These are phyloP conservation scores for Candida orba DNA, from an alignment of 805 yeast genomes.

Conservation along the genomic window DNA sequence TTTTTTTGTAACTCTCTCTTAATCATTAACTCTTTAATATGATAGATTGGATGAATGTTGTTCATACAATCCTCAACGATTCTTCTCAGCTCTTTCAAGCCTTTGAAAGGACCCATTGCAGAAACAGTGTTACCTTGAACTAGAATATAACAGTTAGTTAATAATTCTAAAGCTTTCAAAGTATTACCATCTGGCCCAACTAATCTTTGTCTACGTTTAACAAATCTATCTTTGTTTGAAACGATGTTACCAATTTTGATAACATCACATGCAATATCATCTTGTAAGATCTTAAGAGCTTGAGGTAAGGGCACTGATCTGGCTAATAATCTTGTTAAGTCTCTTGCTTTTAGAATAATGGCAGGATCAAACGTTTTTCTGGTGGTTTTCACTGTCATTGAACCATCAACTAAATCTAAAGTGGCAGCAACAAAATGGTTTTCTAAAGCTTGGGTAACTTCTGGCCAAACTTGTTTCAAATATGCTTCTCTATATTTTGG, in stretches of 20 bases:
- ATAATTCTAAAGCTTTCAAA: conserved; percentile 85
- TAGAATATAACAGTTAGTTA: conserved; percentile 91
- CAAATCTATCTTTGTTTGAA: conserved; percentile 85
- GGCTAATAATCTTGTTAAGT: conserved; percentile 85
- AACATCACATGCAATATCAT: conserved; percentile 92
- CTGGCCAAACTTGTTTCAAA: conserved; percentile 86
- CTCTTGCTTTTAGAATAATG: conserved; percentile 87
- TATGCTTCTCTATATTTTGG: conserved; percentile 95
- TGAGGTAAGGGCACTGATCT: conserved; percentile 97
- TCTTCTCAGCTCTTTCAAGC: conserved; percentile 84
- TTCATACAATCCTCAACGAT: conserved; percentile 97
- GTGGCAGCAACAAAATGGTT: conserved; percentile 74
- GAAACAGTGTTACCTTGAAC: conserved; percentile 98
- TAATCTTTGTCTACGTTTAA: conserved; percentile 90
- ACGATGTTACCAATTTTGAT: conserved; percentile 90
- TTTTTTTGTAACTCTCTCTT: conserved; percentile 90
- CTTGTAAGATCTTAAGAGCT: conserved; percentile 85
- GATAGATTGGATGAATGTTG: conserved; percentile 95
- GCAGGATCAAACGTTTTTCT: conserved; percentile 95
- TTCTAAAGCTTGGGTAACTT: conserved; percentile 75
- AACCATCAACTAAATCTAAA: conserved; percentile 88
- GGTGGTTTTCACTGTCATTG: conserved; percentile 95
- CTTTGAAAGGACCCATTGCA: conserved; percentile 94
- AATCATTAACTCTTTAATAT: conserved; percentile 95
- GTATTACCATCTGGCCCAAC: conserved; percentile 98